These are phyloP conservation scores for Metschnikowia rubicola DNA, from an alignment of 805 yeast species.

Conservation along the genomic window DNA sequence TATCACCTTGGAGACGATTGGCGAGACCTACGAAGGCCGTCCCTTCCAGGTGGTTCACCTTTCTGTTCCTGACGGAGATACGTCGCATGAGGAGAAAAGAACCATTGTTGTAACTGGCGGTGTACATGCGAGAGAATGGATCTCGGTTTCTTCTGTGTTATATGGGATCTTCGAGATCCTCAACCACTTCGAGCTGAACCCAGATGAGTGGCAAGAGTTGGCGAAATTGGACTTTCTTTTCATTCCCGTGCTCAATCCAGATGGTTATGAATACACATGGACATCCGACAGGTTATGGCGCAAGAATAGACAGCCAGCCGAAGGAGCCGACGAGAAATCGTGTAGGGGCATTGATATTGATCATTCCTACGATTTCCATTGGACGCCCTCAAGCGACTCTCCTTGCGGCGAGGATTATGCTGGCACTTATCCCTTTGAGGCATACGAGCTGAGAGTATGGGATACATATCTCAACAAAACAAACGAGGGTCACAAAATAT, in stretches of 20 bases:
- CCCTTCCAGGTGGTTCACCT: slow-evolving; percentile 65
- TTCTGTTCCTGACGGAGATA: slow-evolving; percentile 41
- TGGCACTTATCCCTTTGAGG: slow-evolving; percentile 69
- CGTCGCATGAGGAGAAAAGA: slow-evolving; percentile 38
- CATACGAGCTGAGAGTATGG: slow-evolving; percentile 40
- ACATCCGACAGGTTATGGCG: slow-evolving; percentile 78
- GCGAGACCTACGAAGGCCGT: slow-evolving; percentile 73
- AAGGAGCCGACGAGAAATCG: slow-evolving; percentile 38
- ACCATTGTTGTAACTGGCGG: slow-evolving; percentile 82
- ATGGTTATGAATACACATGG: slow-evolving; percentile 88
- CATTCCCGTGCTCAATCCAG: slow-evolving; percentile 85
- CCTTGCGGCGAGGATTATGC: slow-evolving; percentile 84
- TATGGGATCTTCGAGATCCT: slow-evolving; percentile 44
- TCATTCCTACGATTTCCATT: slow-evolving; percentile 75
- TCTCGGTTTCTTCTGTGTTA: slow-evolving; percentile 66
- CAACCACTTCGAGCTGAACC: slow-evolving; percentile 28
- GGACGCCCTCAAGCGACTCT: slow-evolving; percentile 56
- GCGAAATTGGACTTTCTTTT: slow-evolving; percentile 66
- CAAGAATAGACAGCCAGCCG: slow-evolving; percentile 67
- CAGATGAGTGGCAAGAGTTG: slow-evolving; percentile 44
- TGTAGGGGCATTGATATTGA: slow-evolving; percentile 87
- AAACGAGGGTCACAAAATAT: slow-evolving; percentile 53
- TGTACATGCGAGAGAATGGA: slow-evolving; percentile 89
- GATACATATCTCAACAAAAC: slow-evolving; percentile 40
- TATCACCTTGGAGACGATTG: slow-evolving; percentile 63